These are phyloP conservation scores for Xylaria sp. DNA, from an alignment of 2,329 filamentous ascomycete species.

Conservation along the genomic window DNA sequence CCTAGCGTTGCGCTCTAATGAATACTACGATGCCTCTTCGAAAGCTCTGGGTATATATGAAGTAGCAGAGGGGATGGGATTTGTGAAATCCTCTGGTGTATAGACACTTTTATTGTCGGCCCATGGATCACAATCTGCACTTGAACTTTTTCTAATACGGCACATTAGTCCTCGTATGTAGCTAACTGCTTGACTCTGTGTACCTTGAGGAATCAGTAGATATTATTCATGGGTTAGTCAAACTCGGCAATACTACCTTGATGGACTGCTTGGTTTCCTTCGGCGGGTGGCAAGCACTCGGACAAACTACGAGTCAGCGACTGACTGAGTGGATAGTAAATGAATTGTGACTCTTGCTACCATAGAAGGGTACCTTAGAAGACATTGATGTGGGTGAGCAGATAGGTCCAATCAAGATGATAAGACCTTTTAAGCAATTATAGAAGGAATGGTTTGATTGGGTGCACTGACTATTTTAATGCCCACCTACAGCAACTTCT, in stretches of 20 bases:
- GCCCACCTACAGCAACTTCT: too few relatives aligned
- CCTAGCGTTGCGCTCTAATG: neutral
- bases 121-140: neutral
- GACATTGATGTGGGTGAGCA: neutral
- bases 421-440: neutral
- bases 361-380: neutral
- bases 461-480: neutral
- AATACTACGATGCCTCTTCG: neutral
- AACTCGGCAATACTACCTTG: neutral
- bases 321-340: neutral
- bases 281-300: neutral
- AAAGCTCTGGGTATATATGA: neutral
- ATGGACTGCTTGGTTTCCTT: neutral
- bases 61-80: neutral
- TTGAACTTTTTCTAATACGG: neutral
- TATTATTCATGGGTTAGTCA: neutral
- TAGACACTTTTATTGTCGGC: neutral
- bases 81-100: neutral
- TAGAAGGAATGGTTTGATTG: neutral
- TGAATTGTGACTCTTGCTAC: neutral
- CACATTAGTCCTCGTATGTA: neutral
- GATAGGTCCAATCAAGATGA: neutral
- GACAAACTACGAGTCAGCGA: constrained; percentile 4
- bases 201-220: neutral
- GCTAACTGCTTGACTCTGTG: neutral